Conservation (phyloP, 176 grass and related monocot genomes). For the Musa itinerans region DNA sequence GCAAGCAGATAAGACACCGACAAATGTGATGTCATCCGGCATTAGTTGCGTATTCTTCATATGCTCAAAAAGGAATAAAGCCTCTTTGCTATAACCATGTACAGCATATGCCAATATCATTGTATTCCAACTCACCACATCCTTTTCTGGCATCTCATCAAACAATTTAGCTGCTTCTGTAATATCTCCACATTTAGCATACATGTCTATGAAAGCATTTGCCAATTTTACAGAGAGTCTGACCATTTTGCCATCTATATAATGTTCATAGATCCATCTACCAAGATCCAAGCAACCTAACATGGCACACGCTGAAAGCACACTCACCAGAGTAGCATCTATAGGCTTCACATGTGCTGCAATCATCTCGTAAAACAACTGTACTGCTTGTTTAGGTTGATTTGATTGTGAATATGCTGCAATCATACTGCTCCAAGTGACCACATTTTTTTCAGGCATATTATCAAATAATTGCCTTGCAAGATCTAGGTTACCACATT, state of each 20-base stretch:
- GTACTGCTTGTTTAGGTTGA: conserved; percentile 33
- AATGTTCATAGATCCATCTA: conserved; percentile 37
- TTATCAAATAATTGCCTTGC: conserved; percentile 28
- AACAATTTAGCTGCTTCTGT: conserved; percentile 42
- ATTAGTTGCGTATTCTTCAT: conserved; percentile 22
- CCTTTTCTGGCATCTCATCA: conserved; percentile 37
- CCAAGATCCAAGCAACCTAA: conserved; percentile 49
- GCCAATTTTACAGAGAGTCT: conserved; percentile 37
- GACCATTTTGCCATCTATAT: conserved; percentile 30
- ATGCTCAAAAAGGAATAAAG: conserved; percentile 31
- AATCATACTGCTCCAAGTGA: conserved; percentile 65
- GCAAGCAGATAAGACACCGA: conserved; percentile 55
- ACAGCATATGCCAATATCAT: conserved; percentile 43
- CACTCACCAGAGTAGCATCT: conserved; percentile 44
- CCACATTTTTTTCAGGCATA: conserved; percentile 43
- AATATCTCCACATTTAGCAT: conserved; percentile 65
- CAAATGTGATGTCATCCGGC: conserved; percentile 49
- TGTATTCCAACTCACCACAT: conserved; percentile 57
- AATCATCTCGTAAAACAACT: conserved; percentile 43
- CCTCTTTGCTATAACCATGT: conserved; percentile 39
- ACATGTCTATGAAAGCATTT: conserved; percentile 56
- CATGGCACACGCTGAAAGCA: conserved; percentile 45
- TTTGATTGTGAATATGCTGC: conserved; percentile 42
- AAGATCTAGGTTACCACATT: conserved; percentile 36
- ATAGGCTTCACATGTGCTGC: conserved; percentile 35